Conservation (phyloP, 495 filamentous ascomycete species). For the Penicillium canariense region DNA sequence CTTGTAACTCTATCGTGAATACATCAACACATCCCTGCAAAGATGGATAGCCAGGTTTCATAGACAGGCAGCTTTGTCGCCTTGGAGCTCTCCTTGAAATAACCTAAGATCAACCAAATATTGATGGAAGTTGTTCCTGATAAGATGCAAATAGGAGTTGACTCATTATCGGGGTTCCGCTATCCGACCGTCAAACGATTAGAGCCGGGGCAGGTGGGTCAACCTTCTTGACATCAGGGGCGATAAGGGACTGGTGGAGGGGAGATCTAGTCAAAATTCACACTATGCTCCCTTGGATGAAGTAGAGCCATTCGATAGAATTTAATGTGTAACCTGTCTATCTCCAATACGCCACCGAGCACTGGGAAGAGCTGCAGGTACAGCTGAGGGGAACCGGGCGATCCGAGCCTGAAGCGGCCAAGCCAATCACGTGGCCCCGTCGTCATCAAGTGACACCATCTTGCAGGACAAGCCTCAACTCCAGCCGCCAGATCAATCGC, state of each 20-base stretch:
- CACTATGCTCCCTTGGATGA: background rate
- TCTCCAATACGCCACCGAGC: background rate
- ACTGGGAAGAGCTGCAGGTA: background rate
- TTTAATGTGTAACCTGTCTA: too few relatives aligned
- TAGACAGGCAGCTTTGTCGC: too few relatives aligned
- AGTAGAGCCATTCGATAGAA: too few relatives aligned
- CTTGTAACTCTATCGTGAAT: too few relatives aligned
- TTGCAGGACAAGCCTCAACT: background rate
- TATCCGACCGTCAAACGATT: background rate
- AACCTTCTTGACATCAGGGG: too few relatives aligned
- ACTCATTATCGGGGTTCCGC: background rate
- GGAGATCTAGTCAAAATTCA: background rate
- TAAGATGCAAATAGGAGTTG: too few relatives aligned
- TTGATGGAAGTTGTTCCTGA: too few relatives aligned
- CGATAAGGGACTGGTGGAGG: background rate
- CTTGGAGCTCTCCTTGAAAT: too few relatives aligned
- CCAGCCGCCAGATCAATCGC: background rate
- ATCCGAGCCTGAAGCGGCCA: constrained; percentile 9
- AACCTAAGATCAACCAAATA: too few relatives aligned
- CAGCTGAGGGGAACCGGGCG: background rate
- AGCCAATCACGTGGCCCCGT: constrained; percentile 13
- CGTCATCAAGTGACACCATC: constrained; percentile 32
- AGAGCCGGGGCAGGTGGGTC: background rate
- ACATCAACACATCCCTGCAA: too few relatives aligned
- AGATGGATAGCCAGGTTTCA: too few relatives aligned